phyloP scores from a whole-genome alignment of 2,329 filamentous ascomycete species.

The Metarhizium robertsii region DNA sequence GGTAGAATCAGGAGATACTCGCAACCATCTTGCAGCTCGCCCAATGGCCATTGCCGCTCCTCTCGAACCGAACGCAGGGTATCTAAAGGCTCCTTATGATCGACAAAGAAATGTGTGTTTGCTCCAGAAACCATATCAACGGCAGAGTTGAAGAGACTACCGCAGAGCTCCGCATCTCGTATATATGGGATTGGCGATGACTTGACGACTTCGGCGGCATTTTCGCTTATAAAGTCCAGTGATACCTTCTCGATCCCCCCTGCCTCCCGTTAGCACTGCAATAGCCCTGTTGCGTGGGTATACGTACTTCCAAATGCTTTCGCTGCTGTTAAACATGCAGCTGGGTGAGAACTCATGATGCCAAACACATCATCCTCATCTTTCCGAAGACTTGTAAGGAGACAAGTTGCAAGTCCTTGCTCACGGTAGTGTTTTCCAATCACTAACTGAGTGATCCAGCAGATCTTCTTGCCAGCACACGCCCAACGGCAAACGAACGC shows the following conservation, averaged over 20 bases:
- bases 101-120: not conserved
- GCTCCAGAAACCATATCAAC: not conserved
- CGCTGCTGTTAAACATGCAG: slow-evolving; percentile 22
- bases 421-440: slow-evolving; percentile 25
- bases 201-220: not conserved
- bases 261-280: too few species aligned
- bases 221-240: not conserved
- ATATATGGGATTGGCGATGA: not conserved
- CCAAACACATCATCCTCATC: slow-evolving; percentile 21
- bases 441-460: slow-evolving; percentile 32
- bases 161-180: not conserved
- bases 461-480: slow-evolving; percentile 15
- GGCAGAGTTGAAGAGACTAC: not conserved
- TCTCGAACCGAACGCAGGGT: not conserved
- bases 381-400: not conserved
- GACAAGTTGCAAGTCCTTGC: slow-evolving; percentile 21
- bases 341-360: slow-evolving; percentile 30
- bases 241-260: not conserved
- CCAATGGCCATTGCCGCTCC: not conserved
- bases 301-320: slow-evolving; percentile 19
- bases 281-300: too few species aligned
- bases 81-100: not conserved
- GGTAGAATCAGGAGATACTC: not conserved
- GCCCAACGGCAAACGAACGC: not conserved
- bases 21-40: not conserved